A percentile compares a stretch with the other conserved stretches of the same genome.
phyloP scores from a whole-genome alignment of 768 basidiomycete genomes.

The Mycena rosella region DNA sequence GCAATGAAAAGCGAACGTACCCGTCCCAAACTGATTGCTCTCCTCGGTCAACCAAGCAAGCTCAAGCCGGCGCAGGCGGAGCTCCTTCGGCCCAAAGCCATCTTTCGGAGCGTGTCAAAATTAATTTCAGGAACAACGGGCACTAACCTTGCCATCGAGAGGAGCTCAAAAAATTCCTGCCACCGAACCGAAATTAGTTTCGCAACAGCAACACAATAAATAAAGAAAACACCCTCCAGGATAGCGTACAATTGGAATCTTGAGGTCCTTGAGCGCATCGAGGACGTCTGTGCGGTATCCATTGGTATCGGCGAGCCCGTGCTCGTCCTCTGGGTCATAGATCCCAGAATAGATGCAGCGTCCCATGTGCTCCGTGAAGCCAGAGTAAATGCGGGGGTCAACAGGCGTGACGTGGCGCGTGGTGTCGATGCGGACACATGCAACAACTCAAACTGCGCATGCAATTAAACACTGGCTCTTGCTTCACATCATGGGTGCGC shows the following conservation, averaged over 20 bases:
- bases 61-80: constrained; percentile 66
- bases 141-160: constrained; percentile 65
- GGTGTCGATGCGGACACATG: constrained; percentile 61
- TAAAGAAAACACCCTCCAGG: constrained; percentile 59
- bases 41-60: constrained; percentile 73
- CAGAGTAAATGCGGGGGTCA: constrained; percentile 67
- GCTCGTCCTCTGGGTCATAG: constrained; percentile 53
- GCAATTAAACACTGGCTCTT: too few relatives aligned
- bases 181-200: background rate
- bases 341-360: constrained; percentile 67
- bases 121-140: background rate
- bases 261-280: constrained; percentile 58
- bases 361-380: constrained; percentile 74
- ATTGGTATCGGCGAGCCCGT: constrained; percentile 53
- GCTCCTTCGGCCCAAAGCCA: constrained; percentile 64
- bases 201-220: background rate
- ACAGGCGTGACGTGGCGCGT: constrained; percentile 55
- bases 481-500: too few relatives aligned
- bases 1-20: constrained; percentile 32
- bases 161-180: constrained; percentile 66
- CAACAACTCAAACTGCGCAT: too few relatives aligned
- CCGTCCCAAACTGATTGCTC: constrained; percentile 72
- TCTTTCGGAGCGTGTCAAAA: constrained; percentile 52
- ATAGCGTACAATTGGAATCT: constrained; percentile 65
- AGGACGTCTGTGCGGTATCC: constrained; percentile 67